Evolutionary conservation across 2,329 filamentous ascomycete species (phyloP), one percentile per base, ranked within the genome.

Genomic region (Lachnellula suecica): DNA sequence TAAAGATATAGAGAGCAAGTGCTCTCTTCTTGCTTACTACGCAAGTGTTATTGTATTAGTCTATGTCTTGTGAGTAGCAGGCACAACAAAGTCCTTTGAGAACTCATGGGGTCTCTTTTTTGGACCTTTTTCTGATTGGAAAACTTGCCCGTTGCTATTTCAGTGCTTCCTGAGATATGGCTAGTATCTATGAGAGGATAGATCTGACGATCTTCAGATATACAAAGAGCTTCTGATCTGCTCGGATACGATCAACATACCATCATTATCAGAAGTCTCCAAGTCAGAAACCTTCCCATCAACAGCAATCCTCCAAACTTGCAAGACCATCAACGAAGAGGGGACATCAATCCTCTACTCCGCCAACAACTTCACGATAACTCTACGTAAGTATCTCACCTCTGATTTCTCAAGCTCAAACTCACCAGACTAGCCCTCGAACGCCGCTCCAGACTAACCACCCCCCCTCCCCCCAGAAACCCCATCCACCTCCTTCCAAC

Each of bases 291-390:
- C 29, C 43, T 52, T 46, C 41, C 66, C 64, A 8, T 53, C 62
- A 17, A 53, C 64, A n/a, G 48, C 60, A 22, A 53, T 70, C 25
- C 61, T 70, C 24, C 62, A 57, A 35, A 64, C 64, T 15, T 70
- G 68, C 55, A 63, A 58, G 55, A 56, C 61, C 44, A 52, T 68
- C 44, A 65, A 69, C 47, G 45, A 57, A 22, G 68, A 70, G 55
- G 64, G 60, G 9, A 66, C 59, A 6, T 57, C 59, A 3, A 48
- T 70, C 4, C 60, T 71, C 19, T 70, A 70, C 44, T 43, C 59
- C 20, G 48, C 59, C 29, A 69, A 70, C 50, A 51, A 22, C 5
- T 69, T 70, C 53, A 46, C 61, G 27, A 59, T 68, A 25, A 57
- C 53, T 44, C 53, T 67, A 10, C 47, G 57, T 61, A 48, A 11